A percentile compares a stretch with the other conserved stretches of the same genome.
These are phyloP conservation scores for Fraxinus anomala DNA, from an alignment of 257 asterid genomes.

Conservation along the genomic window DNA sequence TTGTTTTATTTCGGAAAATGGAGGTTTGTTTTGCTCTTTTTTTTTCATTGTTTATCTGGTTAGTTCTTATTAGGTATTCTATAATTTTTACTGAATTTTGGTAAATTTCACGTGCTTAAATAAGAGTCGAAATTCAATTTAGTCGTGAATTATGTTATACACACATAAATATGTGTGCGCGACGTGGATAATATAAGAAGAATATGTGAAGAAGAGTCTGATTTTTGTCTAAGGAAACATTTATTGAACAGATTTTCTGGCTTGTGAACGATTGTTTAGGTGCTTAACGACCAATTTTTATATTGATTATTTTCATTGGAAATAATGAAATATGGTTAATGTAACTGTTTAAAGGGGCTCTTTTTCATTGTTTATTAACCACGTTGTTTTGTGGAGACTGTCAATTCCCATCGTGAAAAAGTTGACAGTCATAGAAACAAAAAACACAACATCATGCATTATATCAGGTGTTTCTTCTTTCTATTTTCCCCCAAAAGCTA, in stretches of 20 bases:
- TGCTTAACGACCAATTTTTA: background rate
- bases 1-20: background rate
- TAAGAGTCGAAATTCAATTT: background rate
- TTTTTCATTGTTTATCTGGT: slow-evolving; percentile 1
- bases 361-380: slow-evolving; percentile 25
- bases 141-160: too few species aligned
- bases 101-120: background rate
- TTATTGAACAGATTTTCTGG: background rate
- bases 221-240: background rate
- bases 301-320: background rate
- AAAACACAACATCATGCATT: background rate
- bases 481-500: background rate
- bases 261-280: background rate
- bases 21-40: background rate
- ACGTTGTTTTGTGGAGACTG: slow-evolving; percentile 22
- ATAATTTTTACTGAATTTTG: background rate
- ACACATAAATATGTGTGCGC: too few species aligned
- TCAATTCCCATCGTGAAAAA: background rate
- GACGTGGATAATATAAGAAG: too few species aligned
- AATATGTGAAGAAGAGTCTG: background rate
- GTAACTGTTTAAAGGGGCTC: background rate
- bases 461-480: background rate
- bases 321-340: background rate
- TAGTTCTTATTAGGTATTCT: background rate
- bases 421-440: background rate